Evolutionary conservation across 257 asterid genomes (phyloP), one percentile per base, ranked within the genome.

Genomic region (Primulina eburnea): DNA sequence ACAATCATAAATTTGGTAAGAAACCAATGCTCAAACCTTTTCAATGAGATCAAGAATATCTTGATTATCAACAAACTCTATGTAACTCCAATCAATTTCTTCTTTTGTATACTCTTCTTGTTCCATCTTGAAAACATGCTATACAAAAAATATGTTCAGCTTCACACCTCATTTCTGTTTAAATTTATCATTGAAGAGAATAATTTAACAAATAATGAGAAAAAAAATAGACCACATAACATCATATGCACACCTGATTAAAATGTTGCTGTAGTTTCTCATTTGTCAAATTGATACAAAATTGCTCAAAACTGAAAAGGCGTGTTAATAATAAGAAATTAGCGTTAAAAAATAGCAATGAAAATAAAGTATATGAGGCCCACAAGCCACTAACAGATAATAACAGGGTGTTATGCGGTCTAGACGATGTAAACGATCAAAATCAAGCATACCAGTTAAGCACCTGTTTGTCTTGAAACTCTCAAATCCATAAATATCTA

Each of bases 391-490:
- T 32, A 43, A 21, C 56, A 32, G 17, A 64, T 20, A 47, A 61
- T 73, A 75, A 60, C 63, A 69, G 50, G 71, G 58, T 69, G 72
- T 75, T 75, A 75, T 43, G 83, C 76, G 78, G 79, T 72, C 69
- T 71, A 80, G 73, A 80, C 73, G 79, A 80, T 74, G 78, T 72
- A 75, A 85, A 84, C 75, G 83, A 73, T 33, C 82, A 85, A 89
- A 81, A 74, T 80, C 85, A 89, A 89, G 97, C 97, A 83, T 91
- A 91, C 97, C 97, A 71, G 92, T 86, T 83, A 89, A 91, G 97
- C 96, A 92, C 97, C 97, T 92, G 96, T 92, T 92, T 84, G 92
- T 87, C 93, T 89, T 89, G 96, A 92, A 92, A 84, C 97, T 92
- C 88, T 92, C 97, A 60, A 92, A 92, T 76, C 97, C 97, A 83